Evolutionary conservation across 352 stramenopile genomes (phyloP).

Genomic region (Phytophthora rubi): DNA sequence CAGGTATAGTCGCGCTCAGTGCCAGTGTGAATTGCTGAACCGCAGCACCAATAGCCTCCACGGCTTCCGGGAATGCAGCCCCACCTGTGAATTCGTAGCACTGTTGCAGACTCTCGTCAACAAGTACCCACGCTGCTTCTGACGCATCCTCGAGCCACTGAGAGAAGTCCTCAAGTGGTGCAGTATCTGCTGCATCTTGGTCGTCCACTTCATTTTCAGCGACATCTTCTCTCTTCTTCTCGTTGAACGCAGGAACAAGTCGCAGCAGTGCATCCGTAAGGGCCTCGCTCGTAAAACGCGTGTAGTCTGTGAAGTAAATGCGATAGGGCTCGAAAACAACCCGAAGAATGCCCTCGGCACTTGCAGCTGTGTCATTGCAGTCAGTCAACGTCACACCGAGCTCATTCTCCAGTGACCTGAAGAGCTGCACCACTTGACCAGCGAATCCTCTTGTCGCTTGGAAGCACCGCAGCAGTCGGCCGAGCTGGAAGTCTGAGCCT

Average conservation of each 20-base stretch:
- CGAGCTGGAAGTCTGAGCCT: conserved; percentile 35
- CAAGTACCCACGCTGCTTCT: conserved; percentile 38
- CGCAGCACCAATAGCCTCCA: conserved; percentile 46
- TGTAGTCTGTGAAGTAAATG: conserved; percentile 64
- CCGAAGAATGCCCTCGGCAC: conserved; percentile 19
- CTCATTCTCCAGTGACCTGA: conserved; percentile 45
- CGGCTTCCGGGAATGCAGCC: conserved; percentile 63
- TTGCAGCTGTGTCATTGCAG: conserved; percentile 7
- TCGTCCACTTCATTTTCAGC: conserved; percentile 36
- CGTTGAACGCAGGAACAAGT: conserved; percentile 51
- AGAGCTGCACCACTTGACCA: conserved; percentile 48
- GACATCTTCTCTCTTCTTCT: conserved; percentile 1
- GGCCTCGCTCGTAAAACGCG: conserved; percentile 43
- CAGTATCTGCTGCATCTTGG: conserved; percentile 23
- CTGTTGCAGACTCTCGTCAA: conserved; percentile 62
- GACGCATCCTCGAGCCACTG: conserved; percentile 67
- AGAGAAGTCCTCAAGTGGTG: conserved; percentile 57
- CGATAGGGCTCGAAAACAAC: conserved; percentile 63
- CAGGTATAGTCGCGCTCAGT: conserved; percentile 45
- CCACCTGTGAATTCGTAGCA: conserved; percentile 69
- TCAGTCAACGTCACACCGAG: conserved; percentile 16
- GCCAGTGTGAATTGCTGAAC: conserved; percentile 58
- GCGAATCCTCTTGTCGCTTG: conserved; percentile 54
- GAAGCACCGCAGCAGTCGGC: conserved; percentile 50
- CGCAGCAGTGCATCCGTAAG: conserved; percentile 48